Evolutionary conservation across 129 eudicot genomes (phyloP).

Genomic region (Flaveria ramosissima): DNA sequence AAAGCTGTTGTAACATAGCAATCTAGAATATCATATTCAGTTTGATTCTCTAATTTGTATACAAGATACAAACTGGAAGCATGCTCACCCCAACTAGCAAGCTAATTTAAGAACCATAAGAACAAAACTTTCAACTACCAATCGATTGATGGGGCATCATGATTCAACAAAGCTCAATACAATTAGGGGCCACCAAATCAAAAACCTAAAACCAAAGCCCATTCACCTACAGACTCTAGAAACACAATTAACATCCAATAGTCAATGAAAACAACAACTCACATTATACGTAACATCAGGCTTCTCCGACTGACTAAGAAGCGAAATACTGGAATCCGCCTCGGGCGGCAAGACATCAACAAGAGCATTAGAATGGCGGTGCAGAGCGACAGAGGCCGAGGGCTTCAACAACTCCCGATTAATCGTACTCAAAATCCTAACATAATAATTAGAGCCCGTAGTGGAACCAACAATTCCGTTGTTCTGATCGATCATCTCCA

Average conservation of each 20-base stretch:
- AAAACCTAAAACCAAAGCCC: too few species aligned
- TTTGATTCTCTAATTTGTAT: neutral
- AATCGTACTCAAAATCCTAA: constrained; percentile 53
- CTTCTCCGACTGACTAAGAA: constrained; percentile 53
- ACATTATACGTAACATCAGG: constrained; percentile 56
- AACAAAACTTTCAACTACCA: neutral
- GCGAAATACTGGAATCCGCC: constrained; percentile 55
- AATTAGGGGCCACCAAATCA: too few species aligned
- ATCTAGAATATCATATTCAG: neutral
- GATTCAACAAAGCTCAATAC: too few species aligned
- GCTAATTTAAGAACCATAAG: neutral
- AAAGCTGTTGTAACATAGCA: constrained; percentile 1
- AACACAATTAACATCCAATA: too few species aligned
- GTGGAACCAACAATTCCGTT: constrained; percentile 62
- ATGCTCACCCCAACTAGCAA: constrained; percentile 1
- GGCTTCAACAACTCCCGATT: constrained; percentile 53
- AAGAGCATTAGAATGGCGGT: constrained; percentile 53
- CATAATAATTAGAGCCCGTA: constrained; percentile 55
- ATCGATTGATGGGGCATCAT: neutral
- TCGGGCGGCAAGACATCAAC: constrained; percentile 59
- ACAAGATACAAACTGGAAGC: neutral
- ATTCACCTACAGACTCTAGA: too few species aligned
- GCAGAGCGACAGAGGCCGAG: constrained; percentile 46
- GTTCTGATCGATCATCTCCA: constrained; percentile 60
- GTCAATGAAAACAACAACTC: neutral